Percentiles rank a stretch among this genome's conserved stretches.
These are phyloP conservation scores for Protomyces inundatus DNA, from an alignment of 1,139 yeast genomes.

Conservation along the genomic window DNA sequence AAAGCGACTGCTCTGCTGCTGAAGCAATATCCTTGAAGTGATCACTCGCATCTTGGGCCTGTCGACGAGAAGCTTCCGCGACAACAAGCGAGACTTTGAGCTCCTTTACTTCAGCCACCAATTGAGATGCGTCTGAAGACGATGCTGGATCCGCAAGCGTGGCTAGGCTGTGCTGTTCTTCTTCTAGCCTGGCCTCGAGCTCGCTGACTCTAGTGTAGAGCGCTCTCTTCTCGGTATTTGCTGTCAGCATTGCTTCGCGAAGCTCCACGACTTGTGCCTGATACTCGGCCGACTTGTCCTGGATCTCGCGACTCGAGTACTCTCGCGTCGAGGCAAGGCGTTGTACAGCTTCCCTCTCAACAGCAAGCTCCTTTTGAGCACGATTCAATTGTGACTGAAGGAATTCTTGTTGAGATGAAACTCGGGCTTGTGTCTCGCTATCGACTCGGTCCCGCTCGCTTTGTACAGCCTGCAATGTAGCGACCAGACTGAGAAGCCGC, in stretches of 20 bases:
- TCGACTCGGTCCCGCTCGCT: conserved; percentile 57
- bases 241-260: conserved; percentile 45
- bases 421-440: conserved; percentile 49
- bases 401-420: conserved; percentile 49
- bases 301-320: conserved; percentile 49
- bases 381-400: conserved; percentile 48
- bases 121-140: conserved; percentile 34
- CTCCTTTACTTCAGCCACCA: conserved; percentile 38
- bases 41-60: conserved; percentile 47
- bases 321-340: conserved; percentile 5
- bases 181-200: conserved; percentile 41
- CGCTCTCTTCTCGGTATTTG: conserved; percentile 41
- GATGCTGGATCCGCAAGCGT: conserved; percentile 36
- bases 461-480: conserved; percentile 57
- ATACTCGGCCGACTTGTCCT: conserved; percentile 59
- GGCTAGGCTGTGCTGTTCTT: conserved; percentile 41
- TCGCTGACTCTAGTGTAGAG: conserved; percentile 29
- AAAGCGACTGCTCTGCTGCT: conserved; percentile 50
- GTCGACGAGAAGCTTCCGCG: conserved; percentile 46
- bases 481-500: conserved; percentile 55
- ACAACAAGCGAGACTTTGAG: conserved; percentile 44
- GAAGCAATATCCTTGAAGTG: conserved; percentile 50
- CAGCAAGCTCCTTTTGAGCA: conserved; percentile 49
- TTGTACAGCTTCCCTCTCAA: conserved; percentile 41
- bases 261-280: conserved; percentile 46